Evolutionary conservation across 2,329 filamentous ascomycete genomes (phyloP).

Genomic region (Juglanconis juglandina): DNA sequence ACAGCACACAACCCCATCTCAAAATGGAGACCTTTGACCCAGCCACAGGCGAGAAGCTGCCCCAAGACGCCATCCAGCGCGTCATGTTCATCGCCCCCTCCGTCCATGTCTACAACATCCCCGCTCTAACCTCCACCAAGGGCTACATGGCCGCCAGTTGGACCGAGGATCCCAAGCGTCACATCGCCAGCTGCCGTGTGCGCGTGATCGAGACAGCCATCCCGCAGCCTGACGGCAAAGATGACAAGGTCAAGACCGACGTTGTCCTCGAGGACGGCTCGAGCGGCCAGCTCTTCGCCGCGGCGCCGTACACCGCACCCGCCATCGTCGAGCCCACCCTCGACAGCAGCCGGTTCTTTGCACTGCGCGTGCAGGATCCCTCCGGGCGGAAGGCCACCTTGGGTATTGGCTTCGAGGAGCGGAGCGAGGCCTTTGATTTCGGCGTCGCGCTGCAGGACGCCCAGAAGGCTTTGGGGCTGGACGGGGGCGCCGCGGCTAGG

Average conservation of each 20-base stretch:
- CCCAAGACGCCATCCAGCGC: constrained; percentile 76
- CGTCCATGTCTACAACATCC: constrained; percentile 86
- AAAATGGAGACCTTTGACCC: constrained; percentile 67
- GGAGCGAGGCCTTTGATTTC: constrained; percentile 83
- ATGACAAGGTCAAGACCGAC: constrained; percentile 65
- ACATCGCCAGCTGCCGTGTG: constrained; percentile 82
- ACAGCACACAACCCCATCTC: background rate
- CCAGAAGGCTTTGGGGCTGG: constrained; percentile 64
- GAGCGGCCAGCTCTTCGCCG: constrained; percentile 75
- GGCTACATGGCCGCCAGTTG: constrained; percentile 76
- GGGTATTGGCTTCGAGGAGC: constrained; percentile 83
- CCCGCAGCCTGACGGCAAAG: constrained; percentile 33
- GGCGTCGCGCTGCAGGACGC: constrained; percentile 76
- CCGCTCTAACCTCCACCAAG: constrained; percentile 71
- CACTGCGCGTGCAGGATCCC: constrained; percentile 73
- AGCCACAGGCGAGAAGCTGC: constrained; percentile 64
- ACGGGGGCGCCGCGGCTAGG: constrained; percentile 34
- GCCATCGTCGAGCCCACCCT: constrained; percentile 71
- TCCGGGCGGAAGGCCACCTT: constrained; percentile 73
- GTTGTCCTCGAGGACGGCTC: constrained; percentile 74
- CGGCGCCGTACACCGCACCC: constrained; percentile 68
- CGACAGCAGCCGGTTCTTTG: constrained; percentile 82
- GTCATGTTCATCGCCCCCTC: constrained; percentile 72
- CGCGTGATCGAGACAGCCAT: constrained; percentile 74
- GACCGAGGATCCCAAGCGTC: constrained; percentile 67